A percentile compares a stretch with the other conserved stretches of the same genome.
Evolutionary conservation across 306 rosid species (phyloP).

Genomic region (Purshia tridentata): DNA sequence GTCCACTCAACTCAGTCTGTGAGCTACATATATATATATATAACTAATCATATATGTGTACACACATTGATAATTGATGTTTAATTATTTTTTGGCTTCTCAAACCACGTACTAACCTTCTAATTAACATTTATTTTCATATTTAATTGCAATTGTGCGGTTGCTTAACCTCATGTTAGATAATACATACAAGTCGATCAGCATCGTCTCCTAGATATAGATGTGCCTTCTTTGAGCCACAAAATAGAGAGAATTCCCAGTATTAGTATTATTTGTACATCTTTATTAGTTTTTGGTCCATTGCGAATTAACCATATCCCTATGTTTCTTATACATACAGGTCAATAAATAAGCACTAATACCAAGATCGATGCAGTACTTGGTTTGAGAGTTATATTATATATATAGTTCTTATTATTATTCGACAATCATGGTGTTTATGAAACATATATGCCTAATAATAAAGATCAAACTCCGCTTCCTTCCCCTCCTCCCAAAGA

Average conservation of each 20-base stretch:
- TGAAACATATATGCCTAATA: slow-evolving; percentile 27
- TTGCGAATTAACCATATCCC: slow-evolving; percentile 36
- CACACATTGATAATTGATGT: background rate
- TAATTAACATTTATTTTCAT: background rate
- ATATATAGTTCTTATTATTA: slow-evolving; percentile 16
- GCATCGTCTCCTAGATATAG: slow-evolving; percentile 37
- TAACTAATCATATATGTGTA: background rate
- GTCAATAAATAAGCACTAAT: slow-evolving; percentile 37
- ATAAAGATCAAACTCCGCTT: background rate
- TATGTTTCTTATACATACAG: slow-evolving; percentile 28
- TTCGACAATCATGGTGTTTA: slow-evolving; percentile 43
- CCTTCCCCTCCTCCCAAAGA: background rate
- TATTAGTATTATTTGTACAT: too few species aligned
- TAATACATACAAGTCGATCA: slow-evolving; percentile 32
- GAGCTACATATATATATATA: slow-evolving; percentile 21
- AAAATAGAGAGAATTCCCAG: slow-evolving; percentile 35
- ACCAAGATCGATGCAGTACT: slow-evolving; percentile 27
- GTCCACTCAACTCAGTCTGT: background rate
- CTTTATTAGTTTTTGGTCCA: slow-evolving; percentile 21
- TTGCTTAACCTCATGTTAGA: slow-evolving; percentile 1
- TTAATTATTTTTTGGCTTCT: slow-evolving; percentile 26
- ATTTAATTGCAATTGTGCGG: slow-evolving; percentile 21
- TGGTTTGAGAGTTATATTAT: background rate
- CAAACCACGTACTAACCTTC: slow-evolving; percentile 24
- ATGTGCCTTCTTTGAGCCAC: slow-evolving; percentile 61